Percentiles rank a stretch among this genome's conserved stretches.
These are phyloP conservation scores for Dactylellina parvicollis DNA, from an alignment of 2,329 filamentous ascomycete genomes.

Conservation along the genomic window DNA sequence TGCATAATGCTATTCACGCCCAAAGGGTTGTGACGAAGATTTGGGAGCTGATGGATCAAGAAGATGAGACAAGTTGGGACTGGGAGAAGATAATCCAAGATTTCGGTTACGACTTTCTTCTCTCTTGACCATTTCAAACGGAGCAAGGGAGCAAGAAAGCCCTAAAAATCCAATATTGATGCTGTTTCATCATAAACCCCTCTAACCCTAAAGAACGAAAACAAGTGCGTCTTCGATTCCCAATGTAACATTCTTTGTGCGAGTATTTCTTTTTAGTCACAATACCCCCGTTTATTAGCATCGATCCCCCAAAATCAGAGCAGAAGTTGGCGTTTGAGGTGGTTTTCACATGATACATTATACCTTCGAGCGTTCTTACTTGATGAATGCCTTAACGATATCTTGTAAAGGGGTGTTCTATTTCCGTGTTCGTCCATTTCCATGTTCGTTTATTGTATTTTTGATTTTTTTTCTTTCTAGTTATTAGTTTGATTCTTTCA, in stretches of 20 bases:
- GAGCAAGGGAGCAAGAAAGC: too few relatives aligned
- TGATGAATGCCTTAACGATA: not conserved
- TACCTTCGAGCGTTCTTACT: slow-evolving; percentile 1
- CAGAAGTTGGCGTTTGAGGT: slow-evolving; percentile 52
- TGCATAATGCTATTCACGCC: slow-evolving; percentile 70
- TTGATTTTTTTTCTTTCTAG: not conserved
- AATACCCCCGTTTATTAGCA: slow-evolving; percentile 6
- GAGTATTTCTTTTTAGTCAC: slow-evolving; percentile 42
- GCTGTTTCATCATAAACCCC: not conserved
- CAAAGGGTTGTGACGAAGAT: slow-evolving; percentile 68
- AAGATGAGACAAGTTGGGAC: slow-evolving; percentile 69
- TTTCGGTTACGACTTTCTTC: slow-evolving; percentile 71
- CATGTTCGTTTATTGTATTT: not conserved
- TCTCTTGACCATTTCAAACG: slow-evolving; percentile 63
- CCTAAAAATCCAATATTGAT: too few relatives aligned
- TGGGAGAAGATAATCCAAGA: slow-evolving; percentile 71
- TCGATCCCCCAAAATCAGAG: slow-evolving; percentile 35
- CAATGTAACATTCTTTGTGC: slow-evolving; percentile 51
- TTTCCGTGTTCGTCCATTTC: not conserved
- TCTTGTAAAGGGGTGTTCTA: not conserved
- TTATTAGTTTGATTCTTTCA: slow-evolving; percentile 7
- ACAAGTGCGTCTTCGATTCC: slow-evolving; percentile 53
- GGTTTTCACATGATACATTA: slow-evolving; percentile 30
- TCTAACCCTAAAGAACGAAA: slow-evolving; percentile 35
- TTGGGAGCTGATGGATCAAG: slow-evolving; percentile 70